A percentile compares a stretch with the other conserved stretches of the same genome.
Evolutionary conservation across 768 basidiomycete species (phyloP).

Genomic region (Mycena metata): DNA sequence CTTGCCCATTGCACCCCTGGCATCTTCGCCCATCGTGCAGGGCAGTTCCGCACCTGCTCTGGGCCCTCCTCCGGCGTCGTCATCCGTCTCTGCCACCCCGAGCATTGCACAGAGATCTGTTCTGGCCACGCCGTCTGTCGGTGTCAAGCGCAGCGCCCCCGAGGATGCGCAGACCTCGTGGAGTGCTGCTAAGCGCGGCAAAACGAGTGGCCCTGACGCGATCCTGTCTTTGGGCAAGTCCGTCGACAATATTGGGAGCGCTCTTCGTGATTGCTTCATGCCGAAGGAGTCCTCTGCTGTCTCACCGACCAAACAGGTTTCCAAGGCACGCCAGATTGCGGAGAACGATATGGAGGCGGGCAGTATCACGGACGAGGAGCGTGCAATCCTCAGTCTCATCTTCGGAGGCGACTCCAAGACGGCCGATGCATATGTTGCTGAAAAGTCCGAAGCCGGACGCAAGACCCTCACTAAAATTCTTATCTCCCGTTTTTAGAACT

Average conservation of each 20-base stretch:
- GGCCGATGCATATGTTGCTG: too few relatives aligned
- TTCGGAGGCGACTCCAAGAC: too few relatives aligned
- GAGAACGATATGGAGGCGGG: constrained; percentile 1
- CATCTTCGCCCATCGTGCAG: too few relatives aligned
- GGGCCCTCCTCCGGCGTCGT: too few relatives aligned
- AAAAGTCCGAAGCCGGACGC: too few relatives aligned
- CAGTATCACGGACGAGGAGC: background rate
- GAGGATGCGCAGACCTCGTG: background rate
- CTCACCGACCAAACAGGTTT: constrained; percentile 18
- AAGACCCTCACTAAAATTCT: too few relatives aligned
- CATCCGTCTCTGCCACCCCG: too few relatives aligned
- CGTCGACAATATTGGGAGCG: constrained; percentile 2
- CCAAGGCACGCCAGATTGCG: background rate
- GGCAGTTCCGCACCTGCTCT: too few relatives aligned
- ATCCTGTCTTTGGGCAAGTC: constrained; percentile 4
- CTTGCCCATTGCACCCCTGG: too few relatives aligned
- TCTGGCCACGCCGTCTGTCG: too few relatives aligned
- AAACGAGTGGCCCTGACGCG: background rate
- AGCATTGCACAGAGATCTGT: too few relatives aligned
- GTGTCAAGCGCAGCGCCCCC: background rate
- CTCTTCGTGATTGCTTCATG: constrained; percentile 18
- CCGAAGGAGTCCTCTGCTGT: constrained; percentile 15
- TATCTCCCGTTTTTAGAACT: too few relatives aligned
- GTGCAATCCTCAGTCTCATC: constrained; percentile 9
- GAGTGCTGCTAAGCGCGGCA: background rate